Evolutionary conservation across 495 filamentous ascomycete genomes (phyloP).

Genomic region (Penicillium cosmopolitanum): DNA sequence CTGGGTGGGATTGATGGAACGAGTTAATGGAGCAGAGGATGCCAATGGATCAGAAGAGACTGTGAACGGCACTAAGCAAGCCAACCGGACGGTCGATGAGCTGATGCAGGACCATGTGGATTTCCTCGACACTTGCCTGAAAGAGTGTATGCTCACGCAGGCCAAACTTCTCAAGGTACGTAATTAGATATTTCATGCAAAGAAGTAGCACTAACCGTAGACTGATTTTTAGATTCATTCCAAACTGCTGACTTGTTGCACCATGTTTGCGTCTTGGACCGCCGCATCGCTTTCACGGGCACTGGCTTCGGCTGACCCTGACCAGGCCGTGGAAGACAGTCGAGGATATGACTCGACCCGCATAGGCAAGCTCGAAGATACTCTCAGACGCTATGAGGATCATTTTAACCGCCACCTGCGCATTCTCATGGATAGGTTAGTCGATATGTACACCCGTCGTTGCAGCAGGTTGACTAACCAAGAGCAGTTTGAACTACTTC

Average conservation of each 20-base stretch:
- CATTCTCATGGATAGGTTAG: slow-evolving; percentile 81
- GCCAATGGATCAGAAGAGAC: slow-evolving; percentile 54
- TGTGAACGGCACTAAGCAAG: slow-evolving; percentile 52
- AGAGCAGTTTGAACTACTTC: slow-evolving; percentile 77
- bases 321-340: slow-evolving; percentile 58
- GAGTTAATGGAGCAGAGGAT: slow-evolving; percentile 64
- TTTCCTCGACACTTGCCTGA: slow-evolving; percentile 94
- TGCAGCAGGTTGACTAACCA: slow-evolving; percentile 13
- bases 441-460: neutral
- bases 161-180: slow-evolving; percentile 86
- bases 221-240: slow-evolving; percentile 75
- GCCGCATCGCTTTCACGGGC: slow-evolving; percentile 72
- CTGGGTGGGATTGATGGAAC: slow-evolving; percentile 88
- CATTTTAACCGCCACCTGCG: slow-evolving; percentile 90
- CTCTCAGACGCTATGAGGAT: slow-evolving; percentile 83
- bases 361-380: slow-evolving; percentile 79
- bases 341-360: slow-evolving; percentile 61
- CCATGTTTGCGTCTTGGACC: slow-evolving; percentile 87
- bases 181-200: neutral
- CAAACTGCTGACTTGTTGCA: slow-evolving; percentile 91
- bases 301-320: slow-evolving; percentile 75
- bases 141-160: slow-evolving; percentile 99
- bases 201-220: neutral
- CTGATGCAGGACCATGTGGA: slow-evolving; percentile 99
- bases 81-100: slow-evolving; percentile 89